Evolutionary conservation across 768 basidiomycete species (phyloP), one percentile per base, ranked within the genome.

Genomic region (Cystobasidium tubakii): DNA sequence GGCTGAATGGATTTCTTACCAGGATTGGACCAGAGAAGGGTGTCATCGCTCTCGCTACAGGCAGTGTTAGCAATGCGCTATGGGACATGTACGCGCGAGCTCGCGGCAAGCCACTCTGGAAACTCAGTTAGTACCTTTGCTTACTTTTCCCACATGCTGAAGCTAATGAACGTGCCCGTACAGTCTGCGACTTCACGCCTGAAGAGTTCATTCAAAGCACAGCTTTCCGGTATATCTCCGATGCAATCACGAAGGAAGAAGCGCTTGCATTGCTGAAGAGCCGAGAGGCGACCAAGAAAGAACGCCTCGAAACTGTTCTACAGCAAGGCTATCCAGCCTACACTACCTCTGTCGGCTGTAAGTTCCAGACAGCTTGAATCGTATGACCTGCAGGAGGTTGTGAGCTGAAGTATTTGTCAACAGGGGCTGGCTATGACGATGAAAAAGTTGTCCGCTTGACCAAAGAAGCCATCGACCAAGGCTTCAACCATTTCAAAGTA

Each of bases 401-500:
- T 12, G 13, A 15, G 60, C 65, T 13, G 9, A 21, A 62, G n/a
- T 42, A 36, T 65, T 27, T 4, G 29, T 31, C 34, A 25, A 6
- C 65, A 87, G 17, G 31, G 76, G 76, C 78, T 31, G 90, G 92
- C 1, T 98, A 97, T 82, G 87, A 86, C 21, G 93, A 97, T 80
- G 93, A 95, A 80, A 96, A 96, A 80, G 87, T 98, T 29, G 86
- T 87, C 0, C 85, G 87, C 9, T 85, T 98, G 65, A 96, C 92
- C 1, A 10, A 88, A 78, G 91, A 93, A 79, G 90, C 92, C 36
- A 84, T 98, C 65, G 82, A 85, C 27, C 86, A 86, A 54, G 94
- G 94, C 25, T 98, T 98, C 86, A 95, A 91, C 83, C 93, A 96
- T 83, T 98, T 98, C 87, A 97, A 97, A 80, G 82, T 77, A 62